A percentile compares a stretch with the other conserved stretches of the same genome.
phyloP scores from a whole-genome alignment of 2,329 filamentous ascomycete species.

The Calonectria hongkongensis region DNA sequence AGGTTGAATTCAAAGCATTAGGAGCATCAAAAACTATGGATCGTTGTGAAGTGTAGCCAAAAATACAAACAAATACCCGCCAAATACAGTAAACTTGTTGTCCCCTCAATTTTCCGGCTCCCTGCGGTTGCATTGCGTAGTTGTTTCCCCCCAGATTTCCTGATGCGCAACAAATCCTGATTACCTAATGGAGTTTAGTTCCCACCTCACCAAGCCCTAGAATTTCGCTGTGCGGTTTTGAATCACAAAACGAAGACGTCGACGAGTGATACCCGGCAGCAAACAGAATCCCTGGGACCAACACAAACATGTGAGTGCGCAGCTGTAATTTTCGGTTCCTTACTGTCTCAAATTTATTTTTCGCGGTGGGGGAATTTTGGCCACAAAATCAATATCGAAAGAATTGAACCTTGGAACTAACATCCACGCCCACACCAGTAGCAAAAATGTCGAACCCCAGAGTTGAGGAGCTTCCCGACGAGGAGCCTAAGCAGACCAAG shows the following conservation, averaged over 20 bases:
- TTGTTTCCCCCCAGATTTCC: constrained; percentile 33
- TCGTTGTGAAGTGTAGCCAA: constrained; percentile 59
- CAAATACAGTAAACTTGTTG: constrained; percentile 38
- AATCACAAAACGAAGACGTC: constrained; percentile 63
- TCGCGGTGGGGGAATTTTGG: constrained; percentile 43
- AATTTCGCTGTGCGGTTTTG: constrained; percentile 63
- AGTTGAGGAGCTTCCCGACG: constrained; percentile 97
- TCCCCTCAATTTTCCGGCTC: constrained; percentile 20
- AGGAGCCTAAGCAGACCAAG: constrained; percentile 88
- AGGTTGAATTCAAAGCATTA: constrained; percentile 64
- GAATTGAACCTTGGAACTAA: constrained; percentile 53
- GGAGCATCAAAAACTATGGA: constrained; percentile 55
- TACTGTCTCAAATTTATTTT: constrained; percentile 43
- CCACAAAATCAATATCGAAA: constrained; percentile 43
- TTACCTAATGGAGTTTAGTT: constrained; percentile 65
- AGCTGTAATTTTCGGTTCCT: constrained; percentile 41
- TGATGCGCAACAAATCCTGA: constrained; percentile 51
- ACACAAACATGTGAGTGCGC: constrained; percentile 61
- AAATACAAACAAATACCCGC: constrained; percentile 56
- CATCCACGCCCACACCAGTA: constrained; percentile 58
- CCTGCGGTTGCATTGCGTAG: constrained; percentile 38
- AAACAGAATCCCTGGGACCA: constrained; percentile 60
- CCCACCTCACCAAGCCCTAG: constrained; percentile 66
- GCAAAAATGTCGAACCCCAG: constrained; percentile 95
- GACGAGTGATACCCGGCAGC: constrained; percentile 57